A percentile compares a stretch with the other conserved stretches of the same genome.
Evolutionary conservation across 768 basidiomycete species (phyloP).

Genomic region (Roridomyces roridus): DNA sequence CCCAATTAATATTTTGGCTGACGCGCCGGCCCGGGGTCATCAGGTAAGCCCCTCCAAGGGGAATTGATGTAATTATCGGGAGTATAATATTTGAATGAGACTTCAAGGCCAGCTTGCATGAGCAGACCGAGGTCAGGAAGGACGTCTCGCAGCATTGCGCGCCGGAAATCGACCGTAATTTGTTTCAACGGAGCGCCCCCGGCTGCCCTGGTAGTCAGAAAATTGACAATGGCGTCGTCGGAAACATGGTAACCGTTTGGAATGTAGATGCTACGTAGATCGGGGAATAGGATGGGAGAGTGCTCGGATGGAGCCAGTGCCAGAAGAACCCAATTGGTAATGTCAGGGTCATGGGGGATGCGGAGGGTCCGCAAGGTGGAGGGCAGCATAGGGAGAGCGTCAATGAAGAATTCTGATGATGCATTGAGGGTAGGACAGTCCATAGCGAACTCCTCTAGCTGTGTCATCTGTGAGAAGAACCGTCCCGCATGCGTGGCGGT

Average conservation of each 20-base stretch:
- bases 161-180: background rate
- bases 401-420: background rate
- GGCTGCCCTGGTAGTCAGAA: background rate
- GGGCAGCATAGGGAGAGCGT: background rate
- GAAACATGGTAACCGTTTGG: background rate
- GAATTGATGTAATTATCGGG: constrained; percentile 1
- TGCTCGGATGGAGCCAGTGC: background rate
- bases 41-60: constrained; percentile 10
- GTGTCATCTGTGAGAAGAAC: background rate
- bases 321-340: background rate
- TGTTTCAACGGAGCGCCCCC: constrained; percentile 2
- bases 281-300: background rate
- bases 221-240: constrained; percentile 1
- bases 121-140: background rate
- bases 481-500: too few relatives aligned
- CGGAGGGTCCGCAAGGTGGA: background rate
- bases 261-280: background rate
- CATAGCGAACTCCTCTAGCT: background rate
- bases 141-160: background rate
- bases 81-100: background rate
- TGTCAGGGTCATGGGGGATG: background rate
- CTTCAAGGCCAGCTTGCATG: background rate
- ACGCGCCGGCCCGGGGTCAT: too few relatives aligned
- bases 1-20: too few relatives aligned
- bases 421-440: background rate